Conservation (phyloP, 805 yeast species). For the Sugiyamaella americana region DNA sequence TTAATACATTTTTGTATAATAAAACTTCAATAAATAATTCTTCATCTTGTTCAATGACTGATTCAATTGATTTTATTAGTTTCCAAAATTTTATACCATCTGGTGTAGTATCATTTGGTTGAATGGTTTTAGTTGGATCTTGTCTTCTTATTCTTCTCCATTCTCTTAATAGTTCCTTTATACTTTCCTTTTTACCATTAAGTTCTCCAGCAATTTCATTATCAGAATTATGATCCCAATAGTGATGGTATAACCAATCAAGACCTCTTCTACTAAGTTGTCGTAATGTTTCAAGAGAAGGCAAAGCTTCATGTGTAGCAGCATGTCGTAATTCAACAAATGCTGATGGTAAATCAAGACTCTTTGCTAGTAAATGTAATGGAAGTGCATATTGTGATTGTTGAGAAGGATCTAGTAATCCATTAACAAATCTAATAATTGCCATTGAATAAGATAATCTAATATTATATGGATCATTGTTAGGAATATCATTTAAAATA, state of each 20-base stretch:
- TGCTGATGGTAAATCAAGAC: constrained; percentile 61
- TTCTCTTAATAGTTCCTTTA: constrained; percentile 38
- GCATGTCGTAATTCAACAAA: constrained; percentile 88
- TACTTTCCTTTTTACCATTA: constrained; percentile 6
- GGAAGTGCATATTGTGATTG: constrained; percentile 74
- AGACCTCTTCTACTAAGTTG: constrained; percentile 55
- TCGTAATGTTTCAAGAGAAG: constrained; percentile 63
- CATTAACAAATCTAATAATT: constrained; percentile 82
- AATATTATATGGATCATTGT: constrained; percentile 34
- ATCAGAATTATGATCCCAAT: constrained; percentile 46
- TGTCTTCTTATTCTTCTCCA: constrained; percentile 47
- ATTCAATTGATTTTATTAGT: constrained; percentile 28
- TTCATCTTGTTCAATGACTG: constrained; percentile 15
- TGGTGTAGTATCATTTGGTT: constrained; percentile 40
- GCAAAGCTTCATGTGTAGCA: constrained; percentile 85
- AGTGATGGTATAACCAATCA: constrained; percentile 65
- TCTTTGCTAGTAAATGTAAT: constrained; percentile 63
- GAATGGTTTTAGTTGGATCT: constrained; percentile 36
- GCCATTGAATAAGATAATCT: constrained; percentile 65
- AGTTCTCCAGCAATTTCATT: not conserved
- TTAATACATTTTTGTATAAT: constrained; percentile 32
- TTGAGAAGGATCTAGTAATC: constrained; percentile 81
- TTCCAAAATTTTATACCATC: constrained; percentile 41
- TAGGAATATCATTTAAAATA: constrained; percentile 37
- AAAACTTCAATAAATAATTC: constrained; percentile 27